Base-by-base conservation (phyloP, 768 basidiomycete species). In the Pleurotus giganteus region DNA sequence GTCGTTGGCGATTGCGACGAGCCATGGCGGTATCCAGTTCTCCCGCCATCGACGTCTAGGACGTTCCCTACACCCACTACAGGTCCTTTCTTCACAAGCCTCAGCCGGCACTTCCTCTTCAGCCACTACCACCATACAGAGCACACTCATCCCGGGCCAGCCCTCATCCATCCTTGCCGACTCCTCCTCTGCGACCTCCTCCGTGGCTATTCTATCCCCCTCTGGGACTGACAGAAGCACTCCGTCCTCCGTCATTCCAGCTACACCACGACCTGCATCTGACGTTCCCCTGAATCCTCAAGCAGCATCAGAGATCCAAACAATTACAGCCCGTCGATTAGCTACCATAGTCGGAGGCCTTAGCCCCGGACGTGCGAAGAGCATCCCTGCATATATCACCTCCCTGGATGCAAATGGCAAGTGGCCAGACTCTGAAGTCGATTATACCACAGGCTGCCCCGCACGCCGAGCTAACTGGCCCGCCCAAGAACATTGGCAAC, bases 381-480 rank as follows among this genome's bases (percentile, higher is more conserved):
- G 60, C 12, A 78, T 81, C 28, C 46, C 72, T n/a, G 51, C 63
- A 24, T 81, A 78, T 80, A 55, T 82, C 23, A 64, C 71, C 28
- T 75, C 77, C 29, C 75, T 84, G 15, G 73, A 73, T 13, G n/a
- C 69, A 9, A 67, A 71, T 62, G 81, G 79, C 4, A 78, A 77
- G 64, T 84, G 83, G 83, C 79, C 81, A 1, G 79, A 72, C 47
- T 67, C 63, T 39, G 73, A 81, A 60, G 72, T 89, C 15, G 77
- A 88, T 60, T 87, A 87, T 60, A 76, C 81, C 0, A 73, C 82
- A 19, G 86, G 86, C 5, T 88, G 87, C 57, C 63, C 66, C 37
- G 86, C 83, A 4, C 77, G 76, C 53, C 74, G 80, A 9, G 86
- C 85, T 4, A 88, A 85, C 59, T 88, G 87, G 87, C 85, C 85